Percentiles rank a stretch among this genome's conserved stretches.
These are phyloP conservation scores for Calcarisporium arbuscula DNA, from an alignment of 2,329 filamentous ascomycete genomes.

Conservation along the genomic window DNA sequence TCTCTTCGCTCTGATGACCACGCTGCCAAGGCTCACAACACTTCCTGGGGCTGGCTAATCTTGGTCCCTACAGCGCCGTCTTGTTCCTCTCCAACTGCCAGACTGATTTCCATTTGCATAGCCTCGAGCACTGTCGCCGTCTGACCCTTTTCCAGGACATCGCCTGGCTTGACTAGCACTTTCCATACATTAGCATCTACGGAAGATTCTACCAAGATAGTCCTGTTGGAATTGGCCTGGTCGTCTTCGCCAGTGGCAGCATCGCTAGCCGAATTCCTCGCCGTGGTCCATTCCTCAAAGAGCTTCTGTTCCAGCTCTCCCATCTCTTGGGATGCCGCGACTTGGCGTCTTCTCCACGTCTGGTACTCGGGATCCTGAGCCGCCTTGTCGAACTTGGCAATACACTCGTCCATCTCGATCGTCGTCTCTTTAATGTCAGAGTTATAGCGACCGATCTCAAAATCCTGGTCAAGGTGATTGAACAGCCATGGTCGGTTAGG, in stretches of 20 bases:
- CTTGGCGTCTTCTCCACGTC: conserved; percentile 1
- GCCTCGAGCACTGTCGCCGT: conserved; percentile 42
- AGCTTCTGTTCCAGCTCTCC: conserved; percentile 1
- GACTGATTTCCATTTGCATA: conserved; percentile 50
- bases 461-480: conserved; percentile 26
- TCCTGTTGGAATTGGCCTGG: not conserved
- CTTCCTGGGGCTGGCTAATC: conserved; percentile 3
- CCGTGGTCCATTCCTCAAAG: not conserved
- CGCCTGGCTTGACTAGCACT: conserved; percentile 35
- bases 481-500: conserved; percentile 29
- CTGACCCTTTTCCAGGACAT: conserved; percentile 17
- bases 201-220: conserved; percentile 5
- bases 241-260: not conserved
- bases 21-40: not conserved
- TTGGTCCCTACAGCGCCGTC: conserved; percentile 5
- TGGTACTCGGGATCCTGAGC: not conserved
- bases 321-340: conserved; percentile 3
- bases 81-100: conserved; percentile 5
- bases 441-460: conserved; percentile 22
- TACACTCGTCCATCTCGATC: conserved; percentile 24
- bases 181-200: conserved; percentile 47
- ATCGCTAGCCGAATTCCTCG: not conserved
- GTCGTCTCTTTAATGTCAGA: conserved; percentile 18
- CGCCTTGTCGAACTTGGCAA: conserved; percentile 6
- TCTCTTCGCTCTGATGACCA: not conserved